Evolutionary conservation across 225 moss, liverwort and hornwort genomes (phyloP), one percentile per base, ranked within the genome.

Genomic region (Marchantia paleacea): DNA sequence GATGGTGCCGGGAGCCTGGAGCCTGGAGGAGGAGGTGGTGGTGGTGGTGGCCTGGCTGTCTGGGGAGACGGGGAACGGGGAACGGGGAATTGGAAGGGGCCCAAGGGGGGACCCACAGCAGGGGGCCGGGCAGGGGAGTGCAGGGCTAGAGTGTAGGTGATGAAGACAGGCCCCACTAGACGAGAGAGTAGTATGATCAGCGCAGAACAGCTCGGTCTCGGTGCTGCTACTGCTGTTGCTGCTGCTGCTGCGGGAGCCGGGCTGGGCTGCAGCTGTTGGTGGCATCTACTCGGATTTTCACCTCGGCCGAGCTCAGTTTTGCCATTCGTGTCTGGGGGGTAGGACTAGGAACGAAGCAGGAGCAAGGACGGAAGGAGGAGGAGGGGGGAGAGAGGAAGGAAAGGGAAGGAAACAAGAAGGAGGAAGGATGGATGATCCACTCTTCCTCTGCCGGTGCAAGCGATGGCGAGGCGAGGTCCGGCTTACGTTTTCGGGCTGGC

Each of bases 381-480:
- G 10, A 58, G n/a, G 51, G 51, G 19, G 7, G 51, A 52, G 72
- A 72, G 62, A n/a, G 24, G 13, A 30, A 68, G 39, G 0, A 12
- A 39, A 39, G 39, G 16, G 39, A 16, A 18, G 31, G 20, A 69
- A 28, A 3, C 12, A 73, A 14, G 13, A 2, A 8, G 47, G 69
- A 31, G 69, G 7, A 18, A 24, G 74, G 55, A 75, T 52, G 73
- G 73, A 24, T 24, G 15, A 24, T 24, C 12, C 52, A 52, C 25
- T 26, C 14, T 24, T 74, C 73, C 53, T 52, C 28, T 25, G n/a
- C 52, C 52, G 73, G 73, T 74, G 52, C 52, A 75, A 57, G 75
- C 55, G 55, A 1, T 52, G 75, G 75, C 25, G 55, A n/a, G 75
- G 26, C 18, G 49, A 12, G 26, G 31, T 75, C 29, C 28, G 18